A percentile compares a stretch with the other conserved stretches of the same genome.
Conservation (phyloP, 139 green algal genomes). For the Monoraphidium neglectum region DNA sequence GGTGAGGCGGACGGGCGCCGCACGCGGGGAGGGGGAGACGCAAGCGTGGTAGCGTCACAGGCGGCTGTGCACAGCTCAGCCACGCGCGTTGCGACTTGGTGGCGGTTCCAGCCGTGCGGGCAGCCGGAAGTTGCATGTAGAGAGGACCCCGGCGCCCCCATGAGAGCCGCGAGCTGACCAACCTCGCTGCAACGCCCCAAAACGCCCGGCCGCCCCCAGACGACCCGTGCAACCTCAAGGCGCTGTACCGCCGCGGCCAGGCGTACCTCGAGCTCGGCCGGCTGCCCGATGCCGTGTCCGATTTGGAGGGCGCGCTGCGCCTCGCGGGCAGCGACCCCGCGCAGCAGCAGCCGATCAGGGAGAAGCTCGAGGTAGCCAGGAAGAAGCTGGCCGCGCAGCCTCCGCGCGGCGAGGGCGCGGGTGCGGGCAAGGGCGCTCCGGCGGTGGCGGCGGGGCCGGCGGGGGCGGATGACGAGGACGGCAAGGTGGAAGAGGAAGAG, state of each 20-base stretch:
- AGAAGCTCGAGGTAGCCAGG: slow-evolving; percentile 42
- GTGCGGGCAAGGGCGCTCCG: neutral
- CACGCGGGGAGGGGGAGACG: neutral
- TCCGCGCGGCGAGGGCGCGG: neutral
- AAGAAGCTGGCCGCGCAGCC: slow-evolving; percentile 17
- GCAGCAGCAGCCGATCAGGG: slow-evolving; percentile 46
- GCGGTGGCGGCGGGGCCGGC: slow-evolving; percentile 6
- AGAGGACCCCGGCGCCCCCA: too few relatives aligned
- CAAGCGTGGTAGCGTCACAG: neutral
- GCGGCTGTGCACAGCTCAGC: too few relatives aligned
- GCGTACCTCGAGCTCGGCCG: slow-evolving; percentile 33
- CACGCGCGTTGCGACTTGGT: too few relatives aligned
- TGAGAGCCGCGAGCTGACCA: too few relatives aligned
- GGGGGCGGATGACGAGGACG: slow-evolving; percentile 12
- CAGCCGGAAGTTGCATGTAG: too few relatives aligned
- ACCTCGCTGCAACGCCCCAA: too few relatives aligned
- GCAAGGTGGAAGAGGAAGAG: slow-evolving; percentile 15
- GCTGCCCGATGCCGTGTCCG: slow-evolving; percentile 23
- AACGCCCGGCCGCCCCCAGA: slow-evolving; percentile 18
- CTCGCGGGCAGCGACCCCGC: slow-evolving; percentile 19
- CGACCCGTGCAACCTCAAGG: slow-evolving; percentile 56
- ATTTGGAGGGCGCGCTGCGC: slow-evolving; percentile 42
- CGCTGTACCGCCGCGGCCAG: slow-evolving; percentile 64
- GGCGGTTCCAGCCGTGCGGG: too few relatives aligned
- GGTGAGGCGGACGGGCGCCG: slow-evolving; percentile 30